Evolutionary conservation across 768 basidiomycete genomes (phyloP).

Genomic region (Hemileccinum impolitum): DNA sequence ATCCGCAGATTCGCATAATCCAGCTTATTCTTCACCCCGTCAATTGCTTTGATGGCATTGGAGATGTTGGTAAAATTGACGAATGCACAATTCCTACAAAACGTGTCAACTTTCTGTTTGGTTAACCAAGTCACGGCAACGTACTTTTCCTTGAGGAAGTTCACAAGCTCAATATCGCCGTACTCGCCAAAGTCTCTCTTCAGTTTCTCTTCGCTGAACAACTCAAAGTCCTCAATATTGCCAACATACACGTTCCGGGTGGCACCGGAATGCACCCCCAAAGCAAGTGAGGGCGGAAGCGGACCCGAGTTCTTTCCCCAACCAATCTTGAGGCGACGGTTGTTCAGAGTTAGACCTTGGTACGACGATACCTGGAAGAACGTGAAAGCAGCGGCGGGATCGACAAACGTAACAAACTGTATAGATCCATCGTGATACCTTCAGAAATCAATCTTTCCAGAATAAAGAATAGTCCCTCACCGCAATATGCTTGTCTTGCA

Average conservation of each 20-base stretch:
- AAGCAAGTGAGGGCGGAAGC: slow-evolving; percentile 74
- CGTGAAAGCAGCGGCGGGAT: slow-evolving; percentile 86
- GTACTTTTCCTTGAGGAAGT: slow-evolving; percentile 91
- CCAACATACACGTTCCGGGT: slow-evolving; percentile 97
- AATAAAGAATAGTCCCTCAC: slow-evolving; percentile 44
- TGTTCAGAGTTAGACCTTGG: slow-evolving; percentile 88
- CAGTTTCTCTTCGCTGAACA: slow-evolving; percentile 84
- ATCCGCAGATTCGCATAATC: slow-evolving; percentile 90
- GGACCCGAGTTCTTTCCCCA: slow-evolving; percentile 98
- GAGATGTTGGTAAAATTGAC: slow-evolving; percentile 94
- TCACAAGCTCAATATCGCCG: slow-evolving; percentile 96
- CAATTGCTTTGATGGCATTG: slow-evolving; percentile 98
- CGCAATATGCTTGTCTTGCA: slow-evolving; percentile 97
- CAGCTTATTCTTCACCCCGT: slow-evolving; percentile 86
- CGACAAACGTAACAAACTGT: slow-evolving; percentile 95
- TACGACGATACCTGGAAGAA: slow-evolving; percentile 92
- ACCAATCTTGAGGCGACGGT: slow-evolving; percentile 92
- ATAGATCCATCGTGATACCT: neutral
- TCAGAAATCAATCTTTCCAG: slow-evolving; percentile 2
- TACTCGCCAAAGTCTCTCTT: slow-evolving; percentile 93
- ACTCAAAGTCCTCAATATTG: slow-evolving; percentile 92
- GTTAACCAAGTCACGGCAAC: slow-evolving; percentile 32
- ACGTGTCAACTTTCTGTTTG: neutral
- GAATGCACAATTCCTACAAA: slow-evolving; percentile 84
- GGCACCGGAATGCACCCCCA: slow-evolving; percentile 89